Evolutionary conservation across 179 eudicot genomes (phyloP), one percentile per base, ranked within the genome.

Genomic region (Corrigiola litoralis): DNA sequence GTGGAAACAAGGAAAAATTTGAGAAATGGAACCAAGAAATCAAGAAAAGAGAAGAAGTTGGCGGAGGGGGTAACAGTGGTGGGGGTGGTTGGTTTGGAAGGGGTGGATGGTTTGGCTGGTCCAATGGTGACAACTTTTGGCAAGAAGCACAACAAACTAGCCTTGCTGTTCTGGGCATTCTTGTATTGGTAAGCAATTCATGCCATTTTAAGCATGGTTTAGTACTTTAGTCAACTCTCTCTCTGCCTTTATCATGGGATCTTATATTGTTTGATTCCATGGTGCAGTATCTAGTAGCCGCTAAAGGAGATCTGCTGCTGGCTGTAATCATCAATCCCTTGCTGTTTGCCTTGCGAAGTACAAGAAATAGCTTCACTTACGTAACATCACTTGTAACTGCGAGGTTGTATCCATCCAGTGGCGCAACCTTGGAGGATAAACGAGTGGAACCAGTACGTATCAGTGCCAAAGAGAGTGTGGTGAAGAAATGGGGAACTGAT

Each of bases 21-120:
- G 94, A 86, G 64, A 84, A 83, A 78, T 91, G 95, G 97, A 77
- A 88, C 67, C 78, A 85, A 67, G 94, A 91, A 78, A 84, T 89
- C 29, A 88, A 81, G 70, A 88, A 72, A 69, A 86, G 88, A 65
- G 90, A 79, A 66, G 85, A 86, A 58, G 72, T 69, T 36, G 79
- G 85, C 6, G 92, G 87, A 66, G 95, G 89, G 57, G 92, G 81
- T 62, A 33, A 62, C 65, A 80, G 77, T n/a, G 89, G 95, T 29
- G 87, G 90, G 32, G 87, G 96, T 64, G 94, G 97, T 50, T 86
- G 97, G 94, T 83, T 84, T 68, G 65, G 87, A 56, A 77, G 92
- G 95, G 69, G 84, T 34, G 68, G 90, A 65, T 72, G 90, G 74
- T 87, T 78, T 76, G 87, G 89, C 49, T 78, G 92, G 69, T 80